phyloP scores from a whole-genome alignment of 2,329 filamentous ascomycete genomes.

The Fusarium mundagurra region DNA sequence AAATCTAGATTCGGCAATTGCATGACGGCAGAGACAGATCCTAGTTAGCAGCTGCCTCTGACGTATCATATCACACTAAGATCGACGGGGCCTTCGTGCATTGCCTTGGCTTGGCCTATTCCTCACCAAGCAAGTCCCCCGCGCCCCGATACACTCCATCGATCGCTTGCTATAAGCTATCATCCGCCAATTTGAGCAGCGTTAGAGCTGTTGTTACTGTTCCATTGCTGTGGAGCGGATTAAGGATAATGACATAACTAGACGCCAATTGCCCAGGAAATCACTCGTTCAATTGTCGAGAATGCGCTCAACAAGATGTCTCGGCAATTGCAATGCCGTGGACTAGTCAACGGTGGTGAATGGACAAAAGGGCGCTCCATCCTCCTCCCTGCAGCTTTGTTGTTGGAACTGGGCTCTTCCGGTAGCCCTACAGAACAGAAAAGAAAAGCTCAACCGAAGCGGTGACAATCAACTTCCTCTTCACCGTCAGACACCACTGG shows the following conservation, averaged over 20 bases:
- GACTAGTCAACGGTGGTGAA: not conserved
- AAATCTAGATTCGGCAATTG: conserved; percentile 7
- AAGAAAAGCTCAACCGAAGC: not conserved
- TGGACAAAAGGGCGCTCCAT: not conserved
- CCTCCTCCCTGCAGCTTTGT: not conserved
- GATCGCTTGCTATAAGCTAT: conserved; percentile 5
- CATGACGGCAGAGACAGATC: not conserved
- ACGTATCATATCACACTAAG: conserved; percentile 29
- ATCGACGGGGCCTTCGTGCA: conserved; percentile 1
- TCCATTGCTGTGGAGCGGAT: not conserved
- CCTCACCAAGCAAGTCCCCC: not conserved
- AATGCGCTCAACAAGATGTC: not conserved
- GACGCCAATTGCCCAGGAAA: not conserved
- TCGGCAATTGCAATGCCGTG: conserved; percentile 12
- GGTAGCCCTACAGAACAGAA: not conserved
- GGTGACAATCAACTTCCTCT: not conserved
- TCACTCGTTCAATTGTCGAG: not conserved
- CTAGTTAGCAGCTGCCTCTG: conserved; percentile 3
- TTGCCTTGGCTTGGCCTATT: not conserved
- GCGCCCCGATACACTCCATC: conserved; percentile 13
- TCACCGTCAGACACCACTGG: not conserved
- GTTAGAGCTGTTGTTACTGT: not conserved
- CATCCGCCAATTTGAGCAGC: not conserved
- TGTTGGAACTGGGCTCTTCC: not conserved
- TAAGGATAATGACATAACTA: conserved; percentile 6